phyloP scores from a whole-genome alignment of 176 grass and related monocot species.

The Carex myosuroides region DNA sequence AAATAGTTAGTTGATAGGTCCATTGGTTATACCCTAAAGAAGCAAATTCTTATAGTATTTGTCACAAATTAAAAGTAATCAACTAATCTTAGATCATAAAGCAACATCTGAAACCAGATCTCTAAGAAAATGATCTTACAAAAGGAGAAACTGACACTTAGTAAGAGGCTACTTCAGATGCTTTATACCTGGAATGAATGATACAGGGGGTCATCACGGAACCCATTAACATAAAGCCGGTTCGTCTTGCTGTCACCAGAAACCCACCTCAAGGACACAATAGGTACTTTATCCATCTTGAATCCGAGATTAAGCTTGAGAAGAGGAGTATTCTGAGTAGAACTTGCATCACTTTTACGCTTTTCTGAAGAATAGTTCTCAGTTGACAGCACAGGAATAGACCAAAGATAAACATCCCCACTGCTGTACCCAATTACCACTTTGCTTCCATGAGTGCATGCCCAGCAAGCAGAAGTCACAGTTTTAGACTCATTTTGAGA shows the following conservation, averaged over 20 bases:
- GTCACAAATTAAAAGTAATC: neutral
- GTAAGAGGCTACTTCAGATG: neutral
- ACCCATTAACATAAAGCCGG: conserved; percentile 79
- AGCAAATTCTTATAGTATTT: neutral
- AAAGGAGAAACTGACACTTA: neutral
- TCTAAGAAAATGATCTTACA: neutral
- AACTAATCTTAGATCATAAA: conserved; percentile 1
- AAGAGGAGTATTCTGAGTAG: conserved; percentile 54
- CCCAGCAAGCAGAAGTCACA: conserved; percentile 68
- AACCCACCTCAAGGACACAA: conserved; percentile 63
- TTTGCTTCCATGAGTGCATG: conserved; percentile 79
- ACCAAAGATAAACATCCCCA: conserved; percentile 84
- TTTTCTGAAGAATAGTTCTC: conserved; percentile 27
- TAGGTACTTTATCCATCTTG: conserved; percentile 80
- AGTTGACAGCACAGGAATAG: conserved; percentile 43
- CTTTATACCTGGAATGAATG: conserved; percentile 10
- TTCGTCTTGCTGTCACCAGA: conserved; percentile 45
- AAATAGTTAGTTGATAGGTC: neutral
- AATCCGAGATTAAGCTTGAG: conserved; percentile 88
- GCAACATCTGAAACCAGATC: neutral
- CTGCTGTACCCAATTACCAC: conserved; percentile 63
- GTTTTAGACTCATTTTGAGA: conserved; percentile 52
- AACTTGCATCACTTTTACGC: conserved; percentile 13
- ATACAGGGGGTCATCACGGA: conserved; percentile 37
- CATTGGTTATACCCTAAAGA: neutral